These are phyloP conservation scores for Ballota nigra DNA, from an alignment of 257 asterid genomes.

Conservation along the genomic window DNA sequence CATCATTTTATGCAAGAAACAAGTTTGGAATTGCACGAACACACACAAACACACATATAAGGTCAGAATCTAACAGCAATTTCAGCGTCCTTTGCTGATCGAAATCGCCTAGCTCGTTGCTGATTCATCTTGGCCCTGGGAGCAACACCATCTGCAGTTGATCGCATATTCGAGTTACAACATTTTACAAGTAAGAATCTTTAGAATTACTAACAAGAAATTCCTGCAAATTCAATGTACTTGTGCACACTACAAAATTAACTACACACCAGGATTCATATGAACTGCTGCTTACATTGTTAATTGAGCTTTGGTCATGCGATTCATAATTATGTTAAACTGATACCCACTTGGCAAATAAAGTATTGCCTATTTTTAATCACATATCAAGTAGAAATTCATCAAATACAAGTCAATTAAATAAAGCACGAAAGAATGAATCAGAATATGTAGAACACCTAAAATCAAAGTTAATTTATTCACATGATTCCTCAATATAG, in stretches of 20 bases:
- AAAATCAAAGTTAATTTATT: background rate
- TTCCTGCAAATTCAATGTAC: background rate
- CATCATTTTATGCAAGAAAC: background rate
- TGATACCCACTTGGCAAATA: background rate
- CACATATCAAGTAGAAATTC: background rate
- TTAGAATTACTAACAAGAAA: too few relatives aligned
- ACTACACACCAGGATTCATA: background rate
- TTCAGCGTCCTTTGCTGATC: conserved; percentile 42
- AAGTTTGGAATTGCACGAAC: background rate
- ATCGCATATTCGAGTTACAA: background rate
- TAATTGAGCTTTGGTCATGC: background rate
- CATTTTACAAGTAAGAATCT: background rate
- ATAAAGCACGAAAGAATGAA: too few relatives aligned
- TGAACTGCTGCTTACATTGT: background rate
- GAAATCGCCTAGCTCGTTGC: conserved; percentile 51
- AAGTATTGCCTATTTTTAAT: background rate
- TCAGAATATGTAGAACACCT: too few relatives aligned
- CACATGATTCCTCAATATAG: background rate
- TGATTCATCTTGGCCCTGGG: conserved; percentile 77
- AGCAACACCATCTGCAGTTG: conserved; percentile 60
- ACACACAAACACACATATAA: background rate
- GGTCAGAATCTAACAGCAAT: conserved; percentile 28
- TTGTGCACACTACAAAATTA: background rate
- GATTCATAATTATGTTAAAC: background rate
- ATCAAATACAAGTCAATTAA: background rate